These are phyloP conservation scores for Lentinula sp. DNA, from an alignment of 768 basidiomycete species.

Conservation along the genomic window DNA sequence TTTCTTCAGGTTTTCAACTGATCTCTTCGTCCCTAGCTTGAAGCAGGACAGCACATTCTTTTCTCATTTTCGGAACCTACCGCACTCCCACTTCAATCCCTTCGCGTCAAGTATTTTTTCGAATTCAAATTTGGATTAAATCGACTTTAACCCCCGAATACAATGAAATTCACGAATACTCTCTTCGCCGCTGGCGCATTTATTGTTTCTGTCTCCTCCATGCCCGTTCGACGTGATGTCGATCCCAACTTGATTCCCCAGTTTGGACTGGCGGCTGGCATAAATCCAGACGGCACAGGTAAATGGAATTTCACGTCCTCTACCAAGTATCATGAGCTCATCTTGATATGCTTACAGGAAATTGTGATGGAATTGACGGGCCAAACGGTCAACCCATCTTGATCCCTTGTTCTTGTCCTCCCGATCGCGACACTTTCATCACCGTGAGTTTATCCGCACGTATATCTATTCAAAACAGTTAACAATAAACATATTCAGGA, in stretches of 20 bases:
- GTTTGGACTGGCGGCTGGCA: conserved; percentile 49
- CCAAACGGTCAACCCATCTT: conserved; percentile 50
- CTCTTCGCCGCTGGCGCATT: conserved; percentile 23
- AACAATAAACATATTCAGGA: conserved; percentile 18
- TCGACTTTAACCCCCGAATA: background rate
- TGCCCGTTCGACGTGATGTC: conserved; percentile 38
- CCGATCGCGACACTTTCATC: conserved; percentile 46
- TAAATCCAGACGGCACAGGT: conserved; percentile 55
- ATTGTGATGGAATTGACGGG: conserved; percentile 59
- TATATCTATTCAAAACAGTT: background rate
- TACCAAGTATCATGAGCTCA: conserved; percentile 26
- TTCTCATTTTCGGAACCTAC: background rate
- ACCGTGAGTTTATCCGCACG: conserved; percentile 23
- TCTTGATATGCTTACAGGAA: conserved; percentile 31
- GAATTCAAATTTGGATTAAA: background rate
- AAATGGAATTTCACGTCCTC: conserved; percentile 50
- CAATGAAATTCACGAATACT: conserved; percentile 28
- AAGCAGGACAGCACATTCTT: conserved; percentile 5
- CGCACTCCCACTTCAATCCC: background rate
- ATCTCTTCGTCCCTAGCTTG: conserved; percentile 1
- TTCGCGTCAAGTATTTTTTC: background rate
- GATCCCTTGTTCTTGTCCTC: conserved; percentile 64
- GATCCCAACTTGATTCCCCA: conserved; percentile 46
- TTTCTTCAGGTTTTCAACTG: background rate
- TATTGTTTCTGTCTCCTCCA: conserved; percentile 31